Base-by-base conservation (phyloP, 2,329 filamentous ascomycete genomes). In the Ophiocordyceps camponoti-floridani region DNA sequence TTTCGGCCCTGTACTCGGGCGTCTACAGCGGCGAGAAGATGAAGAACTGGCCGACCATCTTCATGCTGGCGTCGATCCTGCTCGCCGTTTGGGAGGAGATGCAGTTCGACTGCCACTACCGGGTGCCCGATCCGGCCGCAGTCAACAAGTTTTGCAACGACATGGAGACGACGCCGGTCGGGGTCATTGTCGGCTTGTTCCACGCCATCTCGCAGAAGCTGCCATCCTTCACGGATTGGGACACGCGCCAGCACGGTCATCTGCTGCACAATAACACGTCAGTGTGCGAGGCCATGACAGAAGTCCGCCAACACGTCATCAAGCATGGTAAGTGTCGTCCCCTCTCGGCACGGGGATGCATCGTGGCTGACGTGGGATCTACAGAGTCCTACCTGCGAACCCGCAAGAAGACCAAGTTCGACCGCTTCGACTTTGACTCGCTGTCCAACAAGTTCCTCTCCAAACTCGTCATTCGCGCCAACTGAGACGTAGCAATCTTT, bases 41-140 rank as follows among this genome's bases (percentile, higher is more conserved):
- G 54, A 95, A 94, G 77, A 94, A 95, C 68, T 96, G 89, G 89
- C 89, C 89, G 2, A 95, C 88, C 43, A 96, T 96, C 61, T 96
- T 95, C 73, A 93, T 96, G 76, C 73, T 95, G 46, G 89, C 88
- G 10, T 88, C 85, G 4, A 91, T 96, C 50, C 76, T 96, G 31
- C 73, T 96, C 42, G 85, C 85, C 11, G 86, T 96, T 18, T 96
- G 89, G 89, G 89, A 96, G 62, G 83, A 94, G 72, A 95, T 96
- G 79, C 88, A 96, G 62, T 96, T 95, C 58, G 89, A 96, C 66
- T 93, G 84, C 72, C 85, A 94, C 66, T 96, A 94, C 72, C 83
- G 89, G 44, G 81, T 93, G 4, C 86, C 84, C 4, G 88, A 95
- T 60, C 74, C 82, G 45, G 72, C 75, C 43, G 82, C 83, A 5